Evolutionary conservation across 306 rosid genomes (phyloP), one percentile per base, ranked within the genome.

Genomic region (Bauhinia variegata): DNA sequence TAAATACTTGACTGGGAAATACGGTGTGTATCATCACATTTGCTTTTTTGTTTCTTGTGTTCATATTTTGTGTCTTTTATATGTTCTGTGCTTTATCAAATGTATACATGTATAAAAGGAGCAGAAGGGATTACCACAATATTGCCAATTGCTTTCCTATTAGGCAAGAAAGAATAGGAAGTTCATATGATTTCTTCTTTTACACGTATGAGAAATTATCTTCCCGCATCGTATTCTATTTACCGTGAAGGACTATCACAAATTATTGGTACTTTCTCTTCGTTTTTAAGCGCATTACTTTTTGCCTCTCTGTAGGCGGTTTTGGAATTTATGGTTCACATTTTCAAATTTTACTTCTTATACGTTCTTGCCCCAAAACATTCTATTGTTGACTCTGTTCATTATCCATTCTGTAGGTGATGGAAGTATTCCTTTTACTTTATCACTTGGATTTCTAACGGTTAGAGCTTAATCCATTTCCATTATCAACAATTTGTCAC

Each of bases 401-500:
- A 43, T 52, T 63, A 23, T 71, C 54, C 76, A 17, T 71, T 68
- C 23, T 63, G 68, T 68, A 90, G 99, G 97, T 68, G 87, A 93
- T 78, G 97, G 99, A 76, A 83, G 59, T 6, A 85, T 93, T 68
- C 99, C 99, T 36, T 12, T 88, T 56, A 49, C 79, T 71, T 77
- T 90, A 65, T 90, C 97, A 30, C 99, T 90, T 71, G 99, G 99
- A 54, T 74, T 90, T 46, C 76, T 93, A 57, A 90, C 99, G 92
- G 99, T 93, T 59, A 78, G 95, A 75, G 57, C 71, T 39, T 39
- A 11, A 11, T 23, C 28, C 28, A 23, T 23, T 43, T 72, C 54
- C 50, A 55, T 14, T 38, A 4, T 51, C 10, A 53, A 32, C 66
- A 7, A 13, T 36, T 67, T 37, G 53, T 68, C 39, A 36, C 47